Base-by-base conservation (phyloP, 208 protist species). In the Endotrypanum monterogeii region DNA sequence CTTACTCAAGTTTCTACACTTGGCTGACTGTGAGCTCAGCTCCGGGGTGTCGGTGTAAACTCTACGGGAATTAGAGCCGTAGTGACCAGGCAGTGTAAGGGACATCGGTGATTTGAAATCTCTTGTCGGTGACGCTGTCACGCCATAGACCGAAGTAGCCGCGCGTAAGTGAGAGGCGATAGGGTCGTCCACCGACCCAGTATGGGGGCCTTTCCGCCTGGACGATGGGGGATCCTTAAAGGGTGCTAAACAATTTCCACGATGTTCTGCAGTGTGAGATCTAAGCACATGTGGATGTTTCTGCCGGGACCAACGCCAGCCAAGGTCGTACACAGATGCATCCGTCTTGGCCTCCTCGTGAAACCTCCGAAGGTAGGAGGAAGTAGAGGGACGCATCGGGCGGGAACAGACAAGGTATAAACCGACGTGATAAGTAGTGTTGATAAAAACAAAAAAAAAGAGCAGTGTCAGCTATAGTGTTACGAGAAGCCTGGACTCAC, bases 311-410 rank as follows among this genome's bases (percentile, higher is more conserved):
- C 61, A 67, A 9, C 68, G 54, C 68, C 61, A 50, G 18, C 69
- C 41, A 25, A 63, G 60, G 5, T 74, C 58, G 52, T 12, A 50
- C 46, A 66, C 7, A 0, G 35, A 1, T 25, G 55, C 5, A 37
- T 41, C 28, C 2, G 55, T 5, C 7, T 65, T 39, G 28, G n/a
- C 25, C 61, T 69, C 75, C 44, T 51, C 35, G 30, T 48, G 46
- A 51, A n/a, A 30, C 16, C 58, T 46, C 14, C 58, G 60, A 30
- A 28, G 30, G 11, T 66, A 39, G 1, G 48, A 41, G 0, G 69
- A 58, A 5, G 67, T 52, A 20, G n/a, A 67, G 16, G 58, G 28
- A n/a, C 52, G 75, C 75, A 80, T 78, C 4, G 20, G n/a, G 46
- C 35, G 39, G 55, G 12, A 16, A 3, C 20, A 44, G 20, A 51